Evolutionary conservation across 1,284 basidiomycete genomes (phyloP).

Genomic region (Ganoderma leucocontextum): DNA sequence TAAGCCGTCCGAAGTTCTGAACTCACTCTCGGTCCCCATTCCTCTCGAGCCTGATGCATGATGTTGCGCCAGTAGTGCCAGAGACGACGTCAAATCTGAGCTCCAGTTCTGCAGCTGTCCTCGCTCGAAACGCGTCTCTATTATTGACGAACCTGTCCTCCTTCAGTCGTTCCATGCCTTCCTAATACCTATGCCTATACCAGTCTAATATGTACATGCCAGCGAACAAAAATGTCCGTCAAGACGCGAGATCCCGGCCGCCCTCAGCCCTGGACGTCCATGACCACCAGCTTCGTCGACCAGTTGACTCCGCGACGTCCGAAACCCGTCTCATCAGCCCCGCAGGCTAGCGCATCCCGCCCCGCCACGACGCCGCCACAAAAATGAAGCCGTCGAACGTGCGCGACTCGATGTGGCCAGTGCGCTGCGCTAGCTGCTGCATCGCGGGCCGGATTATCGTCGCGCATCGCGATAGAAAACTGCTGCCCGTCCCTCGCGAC

Average conservation of each 20-base stretch:
- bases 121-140: no score
- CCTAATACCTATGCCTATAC: no score
- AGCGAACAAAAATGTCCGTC: no score
- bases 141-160: no score
- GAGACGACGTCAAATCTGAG: no score
- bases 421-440: neutral
- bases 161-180: no score
- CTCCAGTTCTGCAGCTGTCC: no score
- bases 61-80: neutral
- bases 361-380: slow-evolving; percentile 2
- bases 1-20: neutral
- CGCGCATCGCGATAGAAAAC: neutral
- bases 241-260: neutral
- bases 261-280: no score
- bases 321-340: neutral
- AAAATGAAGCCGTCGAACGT: neutral
- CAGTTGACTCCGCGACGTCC: neutral
- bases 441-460: neutral
- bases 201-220: no score
- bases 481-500: no score
- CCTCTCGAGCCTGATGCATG: neutral
- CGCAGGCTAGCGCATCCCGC: neutral
- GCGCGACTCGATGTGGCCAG: neutral
- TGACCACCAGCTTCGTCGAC: neutral
- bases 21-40: neutral